Evolutionary conservation across 139 green algal genomes (phyloP), one percentile per base, ranked within the genome.

Genomic region (Tetradesmus obliquus): DNA sequence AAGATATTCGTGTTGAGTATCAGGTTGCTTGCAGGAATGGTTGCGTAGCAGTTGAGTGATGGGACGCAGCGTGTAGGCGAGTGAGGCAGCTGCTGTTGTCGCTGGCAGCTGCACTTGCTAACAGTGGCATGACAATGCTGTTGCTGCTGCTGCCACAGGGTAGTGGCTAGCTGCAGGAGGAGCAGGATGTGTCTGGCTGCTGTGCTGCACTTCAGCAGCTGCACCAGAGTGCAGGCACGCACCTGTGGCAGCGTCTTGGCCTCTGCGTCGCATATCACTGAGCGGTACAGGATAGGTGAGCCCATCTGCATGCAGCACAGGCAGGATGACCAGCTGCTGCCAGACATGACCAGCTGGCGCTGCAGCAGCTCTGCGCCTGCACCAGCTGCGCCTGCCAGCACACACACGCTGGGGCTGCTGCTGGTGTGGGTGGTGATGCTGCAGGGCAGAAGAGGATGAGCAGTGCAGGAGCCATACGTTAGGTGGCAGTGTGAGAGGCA

Each of bases 381-480:
- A 71, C 82, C 82, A 55, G 82, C 82, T 32, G 82, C 55, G 2
- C 82, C 82, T 51, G 82, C 82, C 55, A 87, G 55, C 54, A 87
- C 82, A 20, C 82, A 87, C 5, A 87, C 82, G 82, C 82, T 87
- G 54, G 82, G 82, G 82, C 82, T 87, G 82, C 55, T 72, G 55
- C 82, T 74, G 20, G 32, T 87, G 82, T 87, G 24, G 8, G 82
- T 87, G 20, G 60, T 22, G 19, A 87, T 24, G 55, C 82, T 87
- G 82, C 82, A 72, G 7, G 17, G 55, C 15, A 71, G 5, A 24
- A 13, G 5, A 22, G 60, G 8, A 4, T 13, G 15, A 55, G 54
- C 6, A 72, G n/a, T n/a, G 24, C n/a, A 45, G 45, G 10, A 58
- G 12, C 66, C 12, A 45, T 13, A 84, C 7, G 19, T 66, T 7